Base-by-base conservation (phyloP, 208 protist species). In the Trypanosoma caninum region DNA sequence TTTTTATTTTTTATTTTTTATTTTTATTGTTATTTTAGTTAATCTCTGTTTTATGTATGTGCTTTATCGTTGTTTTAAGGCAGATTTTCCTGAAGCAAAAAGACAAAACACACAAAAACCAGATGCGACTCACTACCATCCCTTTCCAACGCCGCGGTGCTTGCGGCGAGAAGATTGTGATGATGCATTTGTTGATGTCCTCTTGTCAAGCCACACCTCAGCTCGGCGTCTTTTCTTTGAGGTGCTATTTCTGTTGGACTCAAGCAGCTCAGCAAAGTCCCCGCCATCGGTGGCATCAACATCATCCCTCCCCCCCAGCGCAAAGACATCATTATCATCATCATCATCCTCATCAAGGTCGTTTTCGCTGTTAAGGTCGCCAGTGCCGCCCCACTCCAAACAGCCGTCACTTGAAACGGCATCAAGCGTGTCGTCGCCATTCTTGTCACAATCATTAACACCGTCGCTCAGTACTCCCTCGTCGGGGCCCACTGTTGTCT, bases 211-310 rank as follows among this genome's bases (percentile, higher is more conserved):
- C 87, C 86, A 93, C 27, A 59, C 71, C 57, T 87, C 69, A 48
- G 85, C 86, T 9, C 79, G 78, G 61, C 74, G 68, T 23, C 76
- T 80, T 71, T 91, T 93, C 71, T 87, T 87, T 22, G 78, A 78
- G 37, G 68, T 55, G 38, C 77, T 80, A 34, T 74, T 75, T 50
- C 76, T 65, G 58, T 84, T 72, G 16, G 68, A 45, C 37, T 91
- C 84, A 41, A 93, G 87, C 18, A 93, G 53, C 41, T 90, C 82
- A 28, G 76, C 82, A 47, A 95, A 91, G 69, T 93, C 86, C 23
- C 79, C 89, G 20, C 80, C 89, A 42, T 93, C 87, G 54, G 76
- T 71, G 4, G 31, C 64, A 37, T 52, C 70, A 18, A 31, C 28
- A 8, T 31, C 60, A 2, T 25, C 47, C 34, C 56, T 53, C 4